These are phyloP conservation scores for Penicillium pancosmium DNA, from an alignment of 495 filamentous ascomycete species.

Conservation along the genomic window DNA sequence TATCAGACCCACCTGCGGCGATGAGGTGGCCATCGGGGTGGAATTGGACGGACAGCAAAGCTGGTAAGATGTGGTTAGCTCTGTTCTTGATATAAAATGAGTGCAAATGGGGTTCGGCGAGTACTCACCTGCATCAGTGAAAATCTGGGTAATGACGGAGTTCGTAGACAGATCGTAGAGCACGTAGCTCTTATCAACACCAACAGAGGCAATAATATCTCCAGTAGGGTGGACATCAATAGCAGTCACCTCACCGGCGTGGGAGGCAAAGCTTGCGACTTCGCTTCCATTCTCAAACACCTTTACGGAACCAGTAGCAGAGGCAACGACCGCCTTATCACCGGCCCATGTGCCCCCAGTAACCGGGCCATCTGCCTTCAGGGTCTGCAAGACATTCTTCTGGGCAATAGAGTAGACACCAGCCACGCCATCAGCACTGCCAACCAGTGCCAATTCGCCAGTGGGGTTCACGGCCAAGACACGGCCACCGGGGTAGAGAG, in stretches of 20 bases:
- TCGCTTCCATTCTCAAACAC: slow-evolving; percentile 71
- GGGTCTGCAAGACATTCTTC: slow-evolving; percentile 65
- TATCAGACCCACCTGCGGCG: slow-evolving; percentile 73
- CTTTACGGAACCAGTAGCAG: slow-evolving; percentile 75
- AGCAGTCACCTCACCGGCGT: slow-evolving; percentile 78
- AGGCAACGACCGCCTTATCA: slow-evolving; percentile 69
- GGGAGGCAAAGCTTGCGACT: slow-evolving; percentile 66
- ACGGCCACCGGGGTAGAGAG: slow-evolving; percentile 64
- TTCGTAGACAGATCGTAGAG: slow-evolving; percentile 78
- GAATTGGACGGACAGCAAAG: slow-evolving; percentile 77
- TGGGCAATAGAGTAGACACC: slow-evolving; percentile 78
- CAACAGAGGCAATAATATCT: slow-evolving; percentile 83
- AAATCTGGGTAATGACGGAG: slow-evolving; percentile 72
- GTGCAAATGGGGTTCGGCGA: slow-evolving; percentile 8
- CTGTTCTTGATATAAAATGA: neutral
- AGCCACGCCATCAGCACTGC: slow-evolving; percentile 74
- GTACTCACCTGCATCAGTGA: slow-evolving; percentile 75
- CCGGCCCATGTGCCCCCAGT: slow-evolving; percentile 83
- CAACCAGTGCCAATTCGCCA: slow-evolving; percentile 74
- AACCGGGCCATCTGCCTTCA: slow-evolving; percentile 69
- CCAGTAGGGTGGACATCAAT: slow-evolving; percentile 83
- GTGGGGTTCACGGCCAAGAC: slow-evolving; percentile 66
- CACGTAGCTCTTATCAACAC: slow-evolving; percentile 89
- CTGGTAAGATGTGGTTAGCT: slow-evolving; percentile 45
- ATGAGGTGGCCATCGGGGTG: slow-evolving; percentile 97